Percentiles rank a stretch among this genome's conserved stretches.
Evolutionary conservation across 2,329 filamentous ascomycete genomes (phyloP).

Genomic region (Nothophoma quercina): DNA sequence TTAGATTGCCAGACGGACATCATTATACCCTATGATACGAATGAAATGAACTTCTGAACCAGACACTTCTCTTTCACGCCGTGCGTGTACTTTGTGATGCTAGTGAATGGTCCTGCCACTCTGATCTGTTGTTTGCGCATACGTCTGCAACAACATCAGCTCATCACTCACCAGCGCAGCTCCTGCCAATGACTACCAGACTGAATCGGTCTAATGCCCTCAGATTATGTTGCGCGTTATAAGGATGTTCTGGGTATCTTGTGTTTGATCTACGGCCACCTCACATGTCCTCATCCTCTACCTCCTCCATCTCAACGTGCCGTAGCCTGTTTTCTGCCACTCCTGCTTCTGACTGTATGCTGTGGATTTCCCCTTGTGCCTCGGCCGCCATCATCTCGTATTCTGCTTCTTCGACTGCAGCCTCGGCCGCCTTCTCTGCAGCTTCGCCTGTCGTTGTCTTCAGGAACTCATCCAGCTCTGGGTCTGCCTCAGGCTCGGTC

Average conservation of each 20-base stretch:
- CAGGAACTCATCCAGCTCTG: constrained; percentile 41
- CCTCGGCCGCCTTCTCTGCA: constrained; percentile 42
- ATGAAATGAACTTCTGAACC: constrained; percentile 9
- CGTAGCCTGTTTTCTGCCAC: constrained; percentile 46
- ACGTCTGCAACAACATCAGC: no score
- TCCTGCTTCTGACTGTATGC: constrained; percentile 41
- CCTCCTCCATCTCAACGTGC: constrained; percentile 57
- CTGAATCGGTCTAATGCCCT: no score
- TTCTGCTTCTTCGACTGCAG: constrained; percentile 49
- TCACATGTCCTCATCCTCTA: constrained; percentile 54
- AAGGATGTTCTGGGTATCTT: constrained; percentile 2
- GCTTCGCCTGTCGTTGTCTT: constrained; percentile 34
- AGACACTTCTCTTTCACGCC: background rate
- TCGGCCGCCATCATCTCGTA: constrained; percentile 52
- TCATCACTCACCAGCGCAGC: background rate
- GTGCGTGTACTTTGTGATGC: background rate
- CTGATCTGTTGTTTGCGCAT: no score
- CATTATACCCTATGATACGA: constrained; percentile 21
- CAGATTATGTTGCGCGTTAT: background rate
- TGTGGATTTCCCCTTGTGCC: constrained; percentile 38
- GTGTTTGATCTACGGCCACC: background rate
- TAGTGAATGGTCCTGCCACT: no score
- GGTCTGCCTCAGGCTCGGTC: constrained; percentile 21
- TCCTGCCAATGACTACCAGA: no score
- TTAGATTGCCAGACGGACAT: constrained; percentile 12